phyloP scores from a whole-genome alignment of 1,139 yeast genomes.

The Taphrina communis region DNA sequence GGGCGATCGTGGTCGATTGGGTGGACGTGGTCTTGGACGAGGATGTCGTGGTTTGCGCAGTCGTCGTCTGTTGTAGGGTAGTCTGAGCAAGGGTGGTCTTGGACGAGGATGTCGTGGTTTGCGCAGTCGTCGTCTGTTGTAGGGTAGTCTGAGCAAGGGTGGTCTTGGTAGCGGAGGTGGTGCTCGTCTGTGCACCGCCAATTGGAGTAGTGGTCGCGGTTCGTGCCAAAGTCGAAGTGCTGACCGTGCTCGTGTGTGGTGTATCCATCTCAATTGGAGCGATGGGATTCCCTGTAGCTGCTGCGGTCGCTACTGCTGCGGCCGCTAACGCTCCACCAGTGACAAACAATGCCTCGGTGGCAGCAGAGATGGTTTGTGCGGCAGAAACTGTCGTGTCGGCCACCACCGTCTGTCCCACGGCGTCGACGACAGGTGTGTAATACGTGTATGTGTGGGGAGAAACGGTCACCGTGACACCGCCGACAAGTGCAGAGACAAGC shows the following conservation, averaged over 20 bases:
- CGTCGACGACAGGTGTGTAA: conserved; percentile 32
- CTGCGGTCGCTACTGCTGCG: too few relatives aligned
- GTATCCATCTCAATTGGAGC: background rate
- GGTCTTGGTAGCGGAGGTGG: background rate
- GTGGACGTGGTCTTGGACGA: background rate
- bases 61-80: background rate
- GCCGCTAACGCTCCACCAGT: background rate
- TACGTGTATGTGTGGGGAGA: conserved; percentile 30
- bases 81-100: conserved; percentile 3
- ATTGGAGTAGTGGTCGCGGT: background rate
- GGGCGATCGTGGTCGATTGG: conserved; percentile 11
- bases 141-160: background rate
- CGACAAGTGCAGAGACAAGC: conserved; percentile 18
- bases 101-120: background rate
- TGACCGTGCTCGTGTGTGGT: background rate
- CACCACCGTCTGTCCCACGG: conserved; percentile 1
- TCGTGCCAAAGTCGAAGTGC: background rate
- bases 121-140: background rate
- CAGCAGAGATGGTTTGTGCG: conserved; percentile 17
- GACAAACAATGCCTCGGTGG: background rate
- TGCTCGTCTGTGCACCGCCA: too few relatives aligned
- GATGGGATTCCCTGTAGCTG: too few relatives aligned
- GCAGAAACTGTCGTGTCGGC: conserved; percentile 21
- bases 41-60: background rate
- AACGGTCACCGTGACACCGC: conserved; percentile 29